A percentile compares a stretch with the other conserved stretches of the same genome.
phyloP scores from a whole-genome alignment of 169 alveolate species.

The Pseudocohnilembus persalinus region DNA sequence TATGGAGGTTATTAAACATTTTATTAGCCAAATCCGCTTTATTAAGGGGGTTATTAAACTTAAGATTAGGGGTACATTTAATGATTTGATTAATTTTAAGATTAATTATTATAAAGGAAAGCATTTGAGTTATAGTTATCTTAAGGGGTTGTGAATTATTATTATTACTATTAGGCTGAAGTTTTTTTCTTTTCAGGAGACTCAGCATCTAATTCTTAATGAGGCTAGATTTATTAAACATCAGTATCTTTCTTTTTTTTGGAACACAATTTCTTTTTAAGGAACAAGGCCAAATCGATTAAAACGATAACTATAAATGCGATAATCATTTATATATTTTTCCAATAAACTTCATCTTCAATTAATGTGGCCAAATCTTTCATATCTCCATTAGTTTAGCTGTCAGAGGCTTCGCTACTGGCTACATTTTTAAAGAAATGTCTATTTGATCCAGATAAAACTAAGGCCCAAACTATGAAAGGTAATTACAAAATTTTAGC shows the following conservation, averaged over 20 bases:
- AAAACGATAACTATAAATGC: background rate
- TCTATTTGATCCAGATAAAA: conserved; percentile 1
- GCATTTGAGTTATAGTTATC: background rate
- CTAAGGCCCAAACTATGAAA: conserved; percentile 9
- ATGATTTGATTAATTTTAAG: too few relatives aligned
- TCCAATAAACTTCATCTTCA: conserved; percentile 1
- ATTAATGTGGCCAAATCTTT: background rate
- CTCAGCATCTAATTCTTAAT: background rate
- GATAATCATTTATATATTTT: background rate
- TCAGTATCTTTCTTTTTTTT: background rate
- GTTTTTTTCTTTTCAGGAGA: background rate
- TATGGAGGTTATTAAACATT: too few relatives aligned
- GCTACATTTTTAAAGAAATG: conserved; percentile 1
- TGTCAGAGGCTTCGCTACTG: background rate
- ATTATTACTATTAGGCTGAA: background rate
- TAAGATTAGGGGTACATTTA: too few relatives aligned
- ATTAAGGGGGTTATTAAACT: too few relatives aligned
- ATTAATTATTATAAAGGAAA: too few relatives aligned
- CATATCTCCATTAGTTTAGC: background rate
- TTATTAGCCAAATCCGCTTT: too few relatives aligned
- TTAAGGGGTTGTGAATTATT: background rate
- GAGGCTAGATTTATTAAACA: background rate
- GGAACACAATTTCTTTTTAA: background rate
- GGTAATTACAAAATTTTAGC: background rate
- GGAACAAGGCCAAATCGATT: background rate